Evolutionary conservation across 208 protist species (phyloP).

Genomic region (Angomonas ambiguus): DNA sequence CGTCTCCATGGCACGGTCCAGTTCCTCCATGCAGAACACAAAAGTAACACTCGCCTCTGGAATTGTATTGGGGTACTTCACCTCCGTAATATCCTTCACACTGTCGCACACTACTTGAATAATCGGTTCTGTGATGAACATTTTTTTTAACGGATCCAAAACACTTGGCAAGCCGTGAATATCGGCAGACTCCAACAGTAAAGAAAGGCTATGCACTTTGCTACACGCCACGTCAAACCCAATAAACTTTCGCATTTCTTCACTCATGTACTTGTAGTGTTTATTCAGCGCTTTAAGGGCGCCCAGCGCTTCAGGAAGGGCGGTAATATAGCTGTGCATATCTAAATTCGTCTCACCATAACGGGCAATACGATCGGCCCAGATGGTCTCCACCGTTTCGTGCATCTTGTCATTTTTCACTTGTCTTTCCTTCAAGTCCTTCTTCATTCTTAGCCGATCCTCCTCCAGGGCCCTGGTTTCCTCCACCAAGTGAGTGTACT

Average conservation of each 20-base stretch:
- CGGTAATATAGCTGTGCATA: slow-evolving; percentile 54
- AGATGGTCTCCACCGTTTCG: slow-evolving; percentile 68
- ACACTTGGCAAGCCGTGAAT: slow-evolving; percentile 47
- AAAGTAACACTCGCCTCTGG: slow-evolving; percentile 54
- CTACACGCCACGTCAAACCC: slow-evolving; percentile 75
- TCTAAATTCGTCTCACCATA: slow-evolving; percentile 63
- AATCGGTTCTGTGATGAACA: slow-evolving; percentile 65
- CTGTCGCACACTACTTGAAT: slow-evolving; percentile 55
- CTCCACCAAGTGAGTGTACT: slow-evolving; percentile 49
- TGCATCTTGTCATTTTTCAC: slow-evolving; percentile 23
- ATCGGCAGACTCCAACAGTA: slow-evolving; percentile 58
- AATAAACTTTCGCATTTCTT: slow-evolving; percentile 70
- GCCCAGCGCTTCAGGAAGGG: slow-evolving; percentile 70
- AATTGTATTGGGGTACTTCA: slow-evolving; percentile 37
- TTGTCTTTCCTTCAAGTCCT: slow-evolving; percentile 39
- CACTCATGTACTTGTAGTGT: slow-evolving; percentile 80
- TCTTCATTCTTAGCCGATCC: slow-evolving; percentile 27
- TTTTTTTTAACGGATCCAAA: slow-evolving; percentile 38
- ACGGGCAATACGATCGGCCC: slow-evolving; percentile 63
- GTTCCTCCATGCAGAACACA: slow-evolving; percentile 69
- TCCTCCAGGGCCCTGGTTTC: slow-evolving; percentile 39
- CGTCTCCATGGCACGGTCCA: slow-evolving; percentile 41
- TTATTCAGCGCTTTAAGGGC: slow-evolving; percentile 60
- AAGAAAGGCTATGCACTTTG: slow-evolving; percentile 71
- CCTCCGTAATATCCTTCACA: slow-evolving; percentile 18